Base-by-base conservation (phyloP, 2,329 filamentous ascomycete genomes). In the Fusarium sp. region DNA sequence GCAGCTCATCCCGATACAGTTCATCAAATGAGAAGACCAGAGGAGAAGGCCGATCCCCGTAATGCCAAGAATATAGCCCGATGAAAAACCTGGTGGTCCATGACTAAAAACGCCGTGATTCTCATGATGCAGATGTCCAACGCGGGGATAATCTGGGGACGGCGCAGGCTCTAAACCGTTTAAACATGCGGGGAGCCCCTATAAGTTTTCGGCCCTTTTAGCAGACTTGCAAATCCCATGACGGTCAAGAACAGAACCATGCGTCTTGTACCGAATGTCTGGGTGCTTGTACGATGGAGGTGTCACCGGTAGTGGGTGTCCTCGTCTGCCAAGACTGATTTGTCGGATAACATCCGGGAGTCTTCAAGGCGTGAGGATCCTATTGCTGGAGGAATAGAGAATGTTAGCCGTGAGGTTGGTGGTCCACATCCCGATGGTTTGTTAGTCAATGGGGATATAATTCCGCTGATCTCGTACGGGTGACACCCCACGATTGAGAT, bases 131-230 rank as follows among this genome's bases (percentile, higher is more conserved):
- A 54, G 35, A 54, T 7, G 24, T 12, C 26, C 26, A 63, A 50
- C 57, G 70, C 61, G 70, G 70, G 70, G 70, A 73, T 67, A 67
- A 71, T 71, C 70, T 72, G 70, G 70, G 70, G 70, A 68, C 61
- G 39, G 42, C 26, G 66, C 54, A 70, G n/a, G 39, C 53, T 62
- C 65, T 51, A 70, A 70, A 47, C 53, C 60, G 60, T 48, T 63
- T 74, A 74, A 73, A 73, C 53, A 58, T 74, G 70, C 66, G 70
- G 70, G 66, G 70, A 71, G 30, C 24, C 38, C 38, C 42, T 65
- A 59, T 47, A 51, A 50, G 28, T 57, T 72, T 73, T 74, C 70
- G 70, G 70, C 56, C 70, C 70, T 26, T 74, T 74, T 74, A 13
- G 8, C n/a, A 36, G 32, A 17, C 11, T 36, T 39, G 35, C 24